phyloP scores from a whole-genome alignment of 495 filamentous ascomycete species.

The Penicillium taxi region DNA sequence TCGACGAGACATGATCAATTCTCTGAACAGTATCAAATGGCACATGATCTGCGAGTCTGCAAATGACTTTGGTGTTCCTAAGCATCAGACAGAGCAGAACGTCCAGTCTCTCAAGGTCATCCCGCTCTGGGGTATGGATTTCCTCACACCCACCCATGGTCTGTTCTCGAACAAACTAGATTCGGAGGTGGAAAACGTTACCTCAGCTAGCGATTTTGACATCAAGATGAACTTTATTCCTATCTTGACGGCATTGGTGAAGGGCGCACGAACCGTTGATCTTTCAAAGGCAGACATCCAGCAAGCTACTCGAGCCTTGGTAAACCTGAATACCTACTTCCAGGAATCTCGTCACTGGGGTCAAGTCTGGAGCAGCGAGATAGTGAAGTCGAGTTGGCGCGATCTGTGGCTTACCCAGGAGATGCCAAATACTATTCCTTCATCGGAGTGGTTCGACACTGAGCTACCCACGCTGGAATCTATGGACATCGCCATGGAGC shows the following conservation, averaged over 20 bases:
- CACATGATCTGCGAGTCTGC: conserved; percentile 60
- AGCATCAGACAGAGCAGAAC: conserved; percentile 59
- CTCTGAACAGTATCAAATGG: conserved; percentile 53
- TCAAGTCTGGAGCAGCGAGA: conserved; percentile 53
- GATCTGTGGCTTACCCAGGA: conserved; percentile 54
- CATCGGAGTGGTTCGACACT: conserved; percentile 47
- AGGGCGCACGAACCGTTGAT: conserved; percentile 46
- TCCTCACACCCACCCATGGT: conserved; percentile 54
- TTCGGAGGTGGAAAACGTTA: conserved; percentile 50
- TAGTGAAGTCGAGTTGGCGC: conserved; percentile 54
- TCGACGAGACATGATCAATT: conserved; percentile 61
- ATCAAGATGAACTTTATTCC: conserved; percentile 56
- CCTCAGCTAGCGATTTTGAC: conserved; percentile 45
- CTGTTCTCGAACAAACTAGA: conserved; percentile 56
- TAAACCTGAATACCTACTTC: conserved; percentile 57
- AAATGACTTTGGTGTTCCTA: conserved; percentile 58
- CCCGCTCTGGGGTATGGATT: conserved; percentile 60
- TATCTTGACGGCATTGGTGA: conserved; percentile 51
- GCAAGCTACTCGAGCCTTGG: conserved; percentile 48
- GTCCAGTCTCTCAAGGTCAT: conserved; percentile 58
- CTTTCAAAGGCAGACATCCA: conserved; percentile 46
- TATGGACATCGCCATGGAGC: conserved; percentile 49
- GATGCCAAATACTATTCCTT: conserved; percentile 45
- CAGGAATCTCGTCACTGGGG: conserved; percentile 54
- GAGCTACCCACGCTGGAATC: conserved; percentile 52